Conservation (phyloP, 1,284 basidiomycete species). For the Cryptococcus sp. region DNA sequence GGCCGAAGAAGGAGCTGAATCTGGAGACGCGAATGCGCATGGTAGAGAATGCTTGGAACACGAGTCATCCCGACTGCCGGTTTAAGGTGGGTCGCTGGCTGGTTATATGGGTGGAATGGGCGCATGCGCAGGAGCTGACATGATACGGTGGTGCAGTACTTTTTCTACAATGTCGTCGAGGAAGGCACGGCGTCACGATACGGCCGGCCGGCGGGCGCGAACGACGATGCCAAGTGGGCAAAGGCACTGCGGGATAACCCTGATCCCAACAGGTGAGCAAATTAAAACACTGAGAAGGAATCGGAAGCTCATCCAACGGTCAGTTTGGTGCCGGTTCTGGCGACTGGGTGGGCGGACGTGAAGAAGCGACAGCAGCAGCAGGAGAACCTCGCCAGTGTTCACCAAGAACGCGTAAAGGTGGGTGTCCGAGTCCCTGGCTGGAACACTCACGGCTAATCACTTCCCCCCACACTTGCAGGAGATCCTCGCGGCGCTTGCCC, state of each 20-base stretch:
- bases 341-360: constrained; percentile 76
- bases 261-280: constrained; percentile 71
- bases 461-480: constrained; percentile 52
- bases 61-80: constrained; percentile 64
- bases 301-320: background rate
- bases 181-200: constrained; percentile 66
- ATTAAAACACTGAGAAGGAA: constrained; percentile 1
- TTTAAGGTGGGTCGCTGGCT: constrained; percentile 63
- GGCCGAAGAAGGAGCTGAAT: constrained; percentile 50
- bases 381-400: constrained; percentile 62
- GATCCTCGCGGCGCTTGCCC: constrained; percentile 62
- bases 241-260: constrained; percentile 78
- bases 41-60: constrained; percentile 69
- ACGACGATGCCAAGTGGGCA: constrained; percentile 73
- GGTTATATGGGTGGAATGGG: background rate
- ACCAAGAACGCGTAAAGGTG: constrained; percentile 67
- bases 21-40: constrained; percentile 61
- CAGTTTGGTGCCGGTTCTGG: constrained; percentile 78
- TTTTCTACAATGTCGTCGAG: constrained; percentile 85
- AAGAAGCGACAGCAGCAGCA: constrained; percentile 77
- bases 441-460: background rate
- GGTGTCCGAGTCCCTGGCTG: constrained; percentile 9
- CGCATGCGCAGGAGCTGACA: constrained; percentile 2
- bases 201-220: constrained; percentile 68
- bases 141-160: constrained; percentile 56